phyloP scores from a whole-genome alignment of 2,329 filamentous ascomycete genomes.

The Lasiodiplodia sp. region DNA sequence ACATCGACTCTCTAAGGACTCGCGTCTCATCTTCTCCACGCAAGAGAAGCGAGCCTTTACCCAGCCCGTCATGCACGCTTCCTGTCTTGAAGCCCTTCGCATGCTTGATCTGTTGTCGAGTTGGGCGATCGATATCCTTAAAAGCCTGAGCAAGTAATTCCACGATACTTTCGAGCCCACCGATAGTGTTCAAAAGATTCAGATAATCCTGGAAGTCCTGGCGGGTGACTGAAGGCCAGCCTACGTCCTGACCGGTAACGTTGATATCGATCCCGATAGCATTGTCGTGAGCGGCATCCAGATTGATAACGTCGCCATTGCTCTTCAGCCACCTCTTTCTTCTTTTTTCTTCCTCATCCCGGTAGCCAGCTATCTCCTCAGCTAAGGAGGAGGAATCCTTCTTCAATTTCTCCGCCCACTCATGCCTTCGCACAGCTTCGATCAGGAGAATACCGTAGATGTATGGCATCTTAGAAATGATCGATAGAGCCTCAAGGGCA shows the following conservation, averaged over 20 bases:
- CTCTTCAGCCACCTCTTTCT: constrained; percentile 90
- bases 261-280: constrained; percentile 85
- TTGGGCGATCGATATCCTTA: constrained; percentile 80
- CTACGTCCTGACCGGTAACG: constrained; percentile 76
- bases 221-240: constrained; percentile 80
- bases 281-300: constrained; percentile 70
- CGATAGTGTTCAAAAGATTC: constrained; percentile 68
- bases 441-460: constrained; percentile 89
- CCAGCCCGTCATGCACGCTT: constrained; percentile 89
- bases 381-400: constrained; percentile 85
- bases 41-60: constrained; percentile 83
- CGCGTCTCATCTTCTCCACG: constrained; percentile 85
- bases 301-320: constrained; percentile 76
- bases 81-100: constrained; percentile 96
- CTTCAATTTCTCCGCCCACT: constrained; percentile 91
- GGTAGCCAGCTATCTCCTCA: constrained; percentile 90
- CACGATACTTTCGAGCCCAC: constrained; percentile 70
- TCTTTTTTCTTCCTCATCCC: constrained; percentile 89
- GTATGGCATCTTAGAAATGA: constrained; percentile 83
- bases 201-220: constrained; percentile 80
- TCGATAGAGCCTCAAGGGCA: constrained; percentile 79
- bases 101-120: constrained; percentile 83
- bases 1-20: constrained; percentile 58
- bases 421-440: constrained; percentile 83
- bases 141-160: constrained; percentile 78